Conservation (phyloP, 2,329 filamentous ascomycete species). For the Ciborinia camelliae region DNA sequence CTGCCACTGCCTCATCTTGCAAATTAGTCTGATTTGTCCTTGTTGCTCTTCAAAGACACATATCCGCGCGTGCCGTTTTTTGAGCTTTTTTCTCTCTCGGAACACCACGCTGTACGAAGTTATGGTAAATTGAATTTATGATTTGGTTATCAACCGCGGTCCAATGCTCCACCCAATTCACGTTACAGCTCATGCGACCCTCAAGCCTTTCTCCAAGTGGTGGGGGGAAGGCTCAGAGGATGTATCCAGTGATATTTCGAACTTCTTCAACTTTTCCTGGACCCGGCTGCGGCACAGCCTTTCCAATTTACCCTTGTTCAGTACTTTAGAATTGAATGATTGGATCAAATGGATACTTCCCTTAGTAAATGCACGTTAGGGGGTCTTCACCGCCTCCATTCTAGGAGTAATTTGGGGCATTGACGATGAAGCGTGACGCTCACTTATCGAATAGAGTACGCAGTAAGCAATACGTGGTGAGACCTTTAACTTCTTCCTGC, state of each 20-base stretch:
- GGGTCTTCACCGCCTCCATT: constrained; percentile 16
- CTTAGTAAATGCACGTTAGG: background rate
- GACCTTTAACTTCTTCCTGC: background rate
- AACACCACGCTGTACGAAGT: constrained; percentile 19
- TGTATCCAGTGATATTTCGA: constrained; percentile 5
- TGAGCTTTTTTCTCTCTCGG: constrained; percentile 12
- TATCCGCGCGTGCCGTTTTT: constrained; percentile 22
- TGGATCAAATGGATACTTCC: background rate
- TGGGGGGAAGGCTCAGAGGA: constrained; percentile 15
- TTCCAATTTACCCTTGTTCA: constrained; percentile 4
- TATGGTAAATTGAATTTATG: constrained; percentile 19
- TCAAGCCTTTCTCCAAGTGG: constrained; percentile 20
- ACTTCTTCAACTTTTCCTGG: constrained; percentile 8
- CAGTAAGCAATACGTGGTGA: background rate
- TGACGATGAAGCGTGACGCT: constrained; percentile 14
- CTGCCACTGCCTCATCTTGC: constrained; percentile 14
- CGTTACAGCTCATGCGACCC: constrained; percentile 27
- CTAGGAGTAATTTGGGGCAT: background rate
- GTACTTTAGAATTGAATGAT: background rate
- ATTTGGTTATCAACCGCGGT: constrained; percentile 29
- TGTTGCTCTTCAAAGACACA: constrained; percentile 19
- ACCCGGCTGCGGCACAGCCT: constrained; percentile 21
- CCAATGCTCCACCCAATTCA: constrained; percentile 24
- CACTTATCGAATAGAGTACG: background rate
- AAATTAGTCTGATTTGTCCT: constrained; percentile 19